Base-by-base conservation (phyloP, 164 flowering plant species). In the Houttuynia cordata region DNA sequence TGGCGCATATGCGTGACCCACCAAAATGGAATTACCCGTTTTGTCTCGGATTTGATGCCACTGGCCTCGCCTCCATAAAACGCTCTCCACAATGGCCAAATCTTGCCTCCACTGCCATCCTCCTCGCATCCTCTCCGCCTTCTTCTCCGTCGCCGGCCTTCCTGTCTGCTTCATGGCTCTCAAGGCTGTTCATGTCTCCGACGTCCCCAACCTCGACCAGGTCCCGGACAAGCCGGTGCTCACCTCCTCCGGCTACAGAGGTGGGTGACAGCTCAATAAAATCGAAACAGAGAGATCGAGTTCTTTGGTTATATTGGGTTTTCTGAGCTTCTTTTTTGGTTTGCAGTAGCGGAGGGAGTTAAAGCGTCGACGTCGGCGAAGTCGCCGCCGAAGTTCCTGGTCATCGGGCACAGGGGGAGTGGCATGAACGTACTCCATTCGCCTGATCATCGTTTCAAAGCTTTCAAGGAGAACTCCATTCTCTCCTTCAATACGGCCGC, bases 331-430 rank as follows among this genome's bases (percentile, higher is more conserved):
- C 6, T 30, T 40, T 8, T 12, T 19, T 18, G 4, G 1, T 10
- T 40, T 13, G n/a, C 58, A 71, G 79, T 76, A 7, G 56, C 47
- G 1, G 79, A 68, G 8, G 70, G 40, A 18, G 63, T 59, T 13
- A 51, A 45, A 37, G 25, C 51, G 40, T n/a, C n/a, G n/a, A n/a
- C n/a, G n/a, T 6, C 67, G 24, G 66, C 53, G 10, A 67, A 70
- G 54, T 34, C 56, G 42, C n/a, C n/a, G n/a, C 57, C 72, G 51
- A 80, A 79, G 64, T 86, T 87, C 24, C 1, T 71, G 58, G 89
- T 91, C 73, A 74, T 91, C 34, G 97, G 97, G 3, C 97, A 91
- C 70, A 74, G 97, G 59, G 97, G 97, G 9, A 63, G 68, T 61
- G 97, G 96, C 12, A 91, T 91, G 97, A 91, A 91, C 75, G 64